Evolutionary conservation across 768 basidiomycete species (phyloP), one percentile per base, ranked within the genome.

Genomic region (Favolaschia claudopus): DNA sequence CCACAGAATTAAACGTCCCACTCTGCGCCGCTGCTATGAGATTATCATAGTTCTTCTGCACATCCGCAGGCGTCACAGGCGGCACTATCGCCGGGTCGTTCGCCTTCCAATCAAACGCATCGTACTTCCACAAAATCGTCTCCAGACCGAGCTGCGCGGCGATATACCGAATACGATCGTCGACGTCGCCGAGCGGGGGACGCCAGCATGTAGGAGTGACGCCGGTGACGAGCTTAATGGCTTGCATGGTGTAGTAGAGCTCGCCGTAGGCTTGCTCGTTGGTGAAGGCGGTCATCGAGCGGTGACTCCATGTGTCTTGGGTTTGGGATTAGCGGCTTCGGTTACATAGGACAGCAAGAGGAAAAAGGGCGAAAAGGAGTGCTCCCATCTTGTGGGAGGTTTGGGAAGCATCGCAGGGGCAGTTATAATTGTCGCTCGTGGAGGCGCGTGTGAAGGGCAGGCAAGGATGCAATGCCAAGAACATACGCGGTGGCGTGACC

Each of bases 41-140:
- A 4, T 19, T 27, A n/a, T 64, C 43, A 39, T 64, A 64, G 19
- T 55, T 55, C 6, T 14, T 37, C 42, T 59, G 54, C 22, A 63
- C 51, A 1, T 4, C 13, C 37, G 31, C 29, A 20, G 47, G 8
- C 5, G 56, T 52, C 14, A 33, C 12, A 19, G 14, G n/a, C 22
- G 38, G 39, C 9, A 17, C 46, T n/a, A 31, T 33, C 39, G 24
- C 51, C 46, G 81, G 83, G 68, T 85, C 82, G n/a, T n/a, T n/a
- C n/a, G n/a, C n/a, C n/a, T n/a, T n/a, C 91, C 91, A 93, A 72
- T 95, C 92, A 34, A 80, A 76, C n/a, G 86, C 82, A 65, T 89
- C 87, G 58, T 81, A 85, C 64, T 78, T 70, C 92, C 93, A 94
- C 47, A 93, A 77, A 68, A 94, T 79, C 3, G 90, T 90, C 13